phyloP scores from a whole-genome alignment of 495 filamentous ascomycete genomes.

The Elasticomyces elasticus region DNA sequence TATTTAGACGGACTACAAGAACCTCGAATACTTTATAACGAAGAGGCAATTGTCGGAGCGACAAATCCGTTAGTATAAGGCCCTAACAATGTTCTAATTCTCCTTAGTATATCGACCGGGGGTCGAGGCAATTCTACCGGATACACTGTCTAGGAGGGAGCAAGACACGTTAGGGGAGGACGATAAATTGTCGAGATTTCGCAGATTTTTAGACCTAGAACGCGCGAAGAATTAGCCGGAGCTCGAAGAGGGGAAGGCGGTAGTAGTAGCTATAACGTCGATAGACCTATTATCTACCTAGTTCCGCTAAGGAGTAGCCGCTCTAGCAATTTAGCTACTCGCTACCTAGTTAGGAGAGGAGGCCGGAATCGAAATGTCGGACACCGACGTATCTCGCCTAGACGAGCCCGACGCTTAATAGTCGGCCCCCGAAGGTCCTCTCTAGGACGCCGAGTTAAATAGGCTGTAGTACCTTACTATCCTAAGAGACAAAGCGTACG shows the following conservation, averaged over 20 bases:
- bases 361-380: background rate
- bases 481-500: background rate
- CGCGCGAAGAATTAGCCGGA: background rate
- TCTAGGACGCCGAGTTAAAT: background rate
- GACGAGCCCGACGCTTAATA: no score
- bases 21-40: slow-evolving; percentile 11
- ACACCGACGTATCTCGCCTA: background rate
- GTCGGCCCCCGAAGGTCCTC: background rate
- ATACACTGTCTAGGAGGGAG: background rate
- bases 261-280: background rate
- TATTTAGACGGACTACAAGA: slow-evolving; percentile 8
- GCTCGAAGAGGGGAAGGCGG: background rate
- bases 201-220: background rate
- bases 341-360: background rate
- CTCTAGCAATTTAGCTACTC: background rate
- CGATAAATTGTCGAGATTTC: background rate
- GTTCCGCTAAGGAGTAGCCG: background rate
- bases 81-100: slow-evolving; percentile 7
- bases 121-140: background rate
- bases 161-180: background rate
- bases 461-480: background rate
- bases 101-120: background rate
- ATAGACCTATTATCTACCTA: background rate
- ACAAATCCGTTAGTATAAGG: slow-evolving; percentile 1
- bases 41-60: background rate